A percentile compares a stretch with the other conserved stretches of the same genome.
Evolutionary conservation across 2,329 filamentous ascomycete species (phyloP).

Genomic region (Emergomyces pasteurianus): DNA sequence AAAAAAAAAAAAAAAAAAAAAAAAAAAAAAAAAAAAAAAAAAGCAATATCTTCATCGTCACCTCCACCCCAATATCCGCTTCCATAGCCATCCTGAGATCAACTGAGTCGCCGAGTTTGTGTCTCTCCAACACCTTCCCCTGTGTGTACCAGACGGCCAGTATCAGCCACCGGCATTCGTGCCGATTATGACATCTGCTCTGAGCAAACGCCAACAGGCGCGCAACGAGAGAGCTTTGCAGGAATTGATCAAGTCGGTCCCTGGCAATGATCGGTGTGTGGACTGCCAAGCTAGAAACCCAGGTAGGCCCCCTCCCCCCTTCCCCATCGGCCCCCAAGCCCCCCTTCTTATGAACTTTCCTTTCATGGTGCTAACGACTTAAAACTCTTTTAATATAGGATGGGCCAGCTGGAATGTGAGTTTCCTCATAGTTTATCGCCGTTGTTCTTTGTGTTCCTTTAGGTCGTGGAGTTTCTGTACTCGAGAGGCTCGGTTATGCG

Average conservation of each 20-base stretch:
- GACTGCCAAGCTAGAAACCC: slow-evolving; percentile 88
- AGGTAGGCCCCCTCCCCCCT: slow-evolving; percentile 44
- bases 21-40: too few relatives aligned
- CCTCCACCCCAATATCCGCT: not conserved
- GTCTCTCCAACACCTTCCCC: not conserved
- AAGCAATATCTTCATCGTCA: not conserved
- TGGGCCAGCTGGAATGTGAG: slow-evolving; percentile 96
- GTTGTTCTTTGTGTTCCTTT: not conserved
- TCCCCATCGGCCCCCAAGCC: too few relatives aligned
- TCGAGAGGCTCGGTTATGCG: not conserved
- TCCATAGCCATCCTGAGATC: not conserved
- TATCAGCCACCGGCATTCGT: not conserved
- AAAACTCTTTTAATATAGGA: slow-evolving; percentile 39
- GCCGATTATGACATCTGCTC: slow-evolving; percentile 51
- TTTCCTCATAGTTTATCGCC: slow-evolving; percentile 14
- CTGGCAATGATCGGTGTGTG: slow-evolving; percentile 87
- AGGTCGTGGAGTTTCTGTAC: not conserved
- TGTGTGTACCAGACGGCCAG: not conserved
- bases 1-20: too few relatives aligned
- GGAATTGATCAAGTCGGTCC: slow-evolving; percentile 70
- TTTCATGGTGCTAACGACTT: slow-evolving; percentile 20
- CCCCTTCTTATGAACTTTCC: not conserved
- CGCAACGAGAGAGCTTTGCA: slow-evolving; percentile 89
- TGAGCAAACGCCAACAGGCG: slow-evolving; percentile 95
- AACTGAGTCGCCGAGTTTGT: not conserved